Percentiles rank a stretch among this genome's conserved stretches.
phyloP scores from a whole-genome alignment of 139 green algal species.

The Zygnema cylindricum region DNA sequence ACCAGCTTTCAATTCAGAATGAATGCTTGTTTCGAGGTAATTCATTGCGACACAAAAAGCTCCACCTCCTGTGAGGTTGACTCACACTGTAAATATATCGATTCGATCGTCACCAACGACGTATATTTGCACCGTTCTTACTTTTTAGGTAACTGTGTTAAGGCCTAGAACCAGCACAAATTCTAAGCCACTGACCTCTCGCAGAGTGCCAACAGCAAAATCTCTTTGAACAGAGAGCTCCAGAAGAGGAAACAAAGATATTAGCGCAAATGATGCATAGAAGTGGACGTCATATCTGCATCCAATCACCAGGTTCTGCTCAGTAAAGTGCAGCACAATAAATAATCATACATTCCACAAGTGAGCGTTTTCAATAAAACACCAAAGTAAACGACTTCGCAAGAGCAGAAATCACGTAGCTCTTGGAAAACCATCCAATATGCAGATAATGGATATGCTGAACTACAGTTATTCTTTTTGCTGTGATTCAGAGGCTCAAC shows the following conservation, averaged over 20 bases:
- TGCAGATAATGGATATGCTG: conserved; percentile 17
- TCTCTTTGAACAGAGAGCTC: conserved; percentile 59
- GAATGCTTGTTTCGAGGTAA: too few relatives aligned
- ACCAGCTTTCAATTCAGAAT: too few relatives aligned
- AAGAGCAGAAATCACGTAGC: conserved; percentile 23
- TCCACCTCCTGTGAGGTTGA: too few relatives aligned
- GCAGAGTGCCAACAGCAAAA: conserved; percentile 47
- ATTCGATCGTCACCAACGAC: too few relatives aligned
- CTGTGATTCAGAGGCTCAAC: neutral
- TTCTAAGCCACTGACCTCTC: conserved; percentile 32
- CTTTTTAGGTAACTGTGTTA: neutral
- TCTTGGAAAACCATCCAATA: neutral
- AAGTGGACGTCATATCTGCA: conserved; percentile 63
- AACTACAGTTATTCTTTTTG: too few relatives aligned
- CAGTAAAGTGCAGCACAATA: neutral
- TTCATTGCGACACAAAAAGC: too few relatives aligned
- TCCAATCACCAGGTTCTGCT: conserved; percentile 6
- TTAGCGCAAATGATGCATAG: conserved; percentile 61
- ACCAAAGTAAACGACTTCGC: too few relatives aligned
- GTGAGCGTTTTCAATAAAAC: too few relatives aligned
- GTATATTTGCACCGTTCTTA: too few relatives aligned
- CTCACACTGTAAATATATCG: too few relatives aligned
- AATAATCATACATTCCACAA: too few relatives aligned
- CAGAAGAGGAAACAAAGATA: conserved; percentile 54
- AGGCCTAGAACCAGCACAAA: too few relatives aligned